Evolutionary conservation across 192 early-diverging fungal species (phyloP).

Genomic region (Funneliformis geosporum): DNA sequence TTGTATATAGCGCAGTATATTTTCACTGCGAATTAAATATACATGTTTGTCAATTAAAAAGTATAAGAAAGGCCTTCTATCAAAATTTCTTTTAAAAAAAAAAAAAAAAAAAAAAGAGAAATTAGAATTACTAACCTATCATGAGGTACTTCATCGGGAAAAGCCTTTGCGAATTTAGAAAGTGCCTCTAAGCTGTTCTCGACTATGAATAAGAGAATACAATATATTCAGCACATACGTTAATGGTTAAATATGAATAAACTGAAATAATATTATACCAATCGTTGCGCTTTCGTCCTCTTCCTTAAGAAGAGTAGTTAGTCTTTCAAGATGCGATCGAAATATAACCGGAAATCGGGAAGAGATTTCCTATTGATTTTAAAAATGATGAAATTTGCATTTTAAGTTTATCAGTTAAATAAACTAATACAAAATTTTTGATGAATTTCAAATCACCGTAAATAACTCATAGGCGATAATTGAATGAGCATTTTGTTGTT

Average conservation of each 20-base stretch:
- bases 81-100: not conserved
- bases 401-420: not conserved
- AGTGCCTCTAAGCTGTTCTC: constrained; percentile 64
- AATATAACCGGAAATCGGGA: constrained; percentile 62
- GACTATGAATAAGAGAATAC: constrained; percentile 27
- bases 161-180: constrained; percentile 70
- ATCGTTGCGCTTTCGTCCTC: constrained; percentile 47
- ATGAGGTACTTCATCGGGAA: constrained; percentile 44
- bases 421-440: not conserved
- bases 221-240: not conserved
- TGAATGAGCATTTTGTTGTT: constrained; percentile 25
- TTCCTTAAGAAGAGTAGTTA: constrained; percentile 46
- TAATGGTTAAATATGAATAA: not conserved
- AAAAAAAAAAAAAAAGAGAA: not conserved
- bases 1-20: constrained; percentile 44
- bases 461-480: constrained; percentile 54
- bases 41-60: not conserved
- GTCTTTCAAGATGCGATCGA: constrained; percentile 52
- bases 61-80: not conserved
- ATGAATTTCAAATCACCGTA: constrained; percentile 40
- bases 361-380: constrained; percentile 43
- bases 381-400: not conserved
- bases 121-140: constrained; percentile 27
- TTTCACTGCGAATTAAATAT: constrained; percentile 30
- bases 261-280: not conserved